These are phyloP conservation scores for Gonium pectorale DNA, from an alignment of 139 green algal species.

Conservation along the genomic window DNA sequence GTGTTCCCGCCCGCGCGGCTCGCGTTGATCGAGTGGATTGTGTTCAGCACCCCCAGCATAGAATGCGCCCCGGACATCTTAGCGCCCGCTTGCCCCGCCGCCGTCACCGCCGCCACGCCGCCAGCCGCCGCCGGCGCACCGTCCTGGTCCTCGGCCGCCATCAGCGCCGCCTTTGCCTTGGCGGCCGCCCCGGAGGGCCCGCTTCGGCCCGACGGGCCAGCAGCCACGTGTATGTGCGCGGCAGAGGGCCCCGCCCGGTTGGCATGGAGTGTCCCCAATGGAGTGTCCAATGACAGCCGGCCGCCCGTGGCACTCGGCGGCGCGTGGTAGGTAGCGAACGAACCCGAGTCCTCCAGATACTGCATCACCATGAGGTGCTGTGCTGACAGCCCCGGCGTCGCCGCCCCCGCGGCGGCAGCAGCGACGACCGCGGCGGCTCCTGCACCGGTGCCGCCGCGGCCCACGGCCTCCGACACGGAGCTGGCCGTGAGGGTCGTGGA, in stretches of 20 bases:
- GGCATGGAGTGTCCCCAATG: no score
- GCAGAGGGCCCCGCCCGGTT: no score
- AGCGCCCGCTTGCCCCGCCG: not conserved
- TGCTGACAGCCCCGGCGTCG: conserved; percentile 9
- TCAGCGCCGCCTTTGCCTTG: no score
- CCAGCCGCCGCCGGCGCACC: no score
- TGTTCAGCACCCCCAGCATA: conserved; percentile 31
- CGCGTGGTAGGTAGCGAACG: not conserved
- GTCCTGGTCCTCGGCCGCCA: no score
- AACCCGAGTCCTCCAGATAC: conserved; percentile 43
- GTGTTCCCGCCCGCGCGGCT: not conserved
- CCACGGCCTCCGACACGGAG: not conserved
- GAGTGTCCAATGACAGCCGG: not conserved
- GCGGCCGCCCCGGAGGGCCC: no score
- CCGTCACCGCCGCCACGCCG: not conserved
- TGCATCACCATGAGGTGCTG: conserved; percentile 46
- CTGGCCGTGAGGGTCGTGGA: conserved; percentile 20
- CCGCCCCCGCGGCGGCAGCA: not conserved
- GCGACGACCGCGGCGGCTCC: not conserved
- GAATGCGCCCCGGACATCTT: not conserved
- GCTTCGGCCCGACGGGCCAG: no score
- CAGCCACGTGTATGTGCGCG: no score
- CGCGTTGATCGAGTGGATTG: conserved; percentile 35
- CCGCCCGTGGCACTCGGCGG: not conserved
- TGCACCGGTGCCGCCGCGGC: not conserved